Conservation (phyloP, 306 rosid genomes). For the Trifolium pratense region DNA sequence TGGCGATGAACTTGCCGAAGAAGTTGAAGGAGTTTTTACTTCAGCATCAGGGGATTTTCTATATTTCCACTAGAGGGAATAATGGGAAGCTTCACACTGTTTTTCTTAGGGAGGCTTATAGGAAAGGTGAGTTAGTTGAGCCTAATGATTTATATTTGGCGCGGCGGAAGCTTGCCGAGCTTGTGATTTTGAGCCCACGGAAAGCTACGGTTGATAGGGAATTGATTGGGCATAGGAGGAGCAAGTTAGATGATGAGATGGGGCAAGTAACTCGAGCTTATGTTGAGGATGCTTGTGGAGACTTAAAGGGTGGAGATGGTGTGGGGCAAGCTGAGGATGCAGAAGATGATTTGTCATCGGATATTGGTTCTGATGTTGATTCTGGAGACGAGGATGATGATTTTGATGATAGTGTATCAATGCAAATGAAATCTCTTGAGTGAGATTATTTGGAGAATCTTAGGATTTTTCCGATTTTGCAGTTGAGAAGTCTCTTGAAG, state of each 20-base stretch:
- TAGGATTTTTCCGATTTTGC: conserved; percentile 4
- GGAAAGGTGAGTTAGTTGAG: conserved; percentile 74
- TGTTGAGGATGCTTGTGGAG: conserved; percentile 51
- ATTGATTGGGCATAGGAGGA: conserved; percentile 65
- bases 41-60: conserved; percentile 92
- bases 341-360: conserved; percentile 46
- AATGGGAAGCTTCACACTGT: conserved; percentile 94
- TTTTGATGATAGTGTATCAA: conserved; percentile 40
- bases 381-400: conserved; percentile 53
- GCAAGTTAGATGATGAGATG: conserved; percentile 62
- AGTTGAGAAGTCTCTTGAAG: conserved; percentile 21
- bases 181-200: conserved; percentile 76
- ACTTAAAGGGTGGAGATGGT: conserved; percentile 41
- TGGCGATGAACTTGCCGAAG: conserved; percentile 75
- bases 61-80: conserved; percentile 85
- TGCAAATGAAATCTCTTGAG: conserved; percentile 35
- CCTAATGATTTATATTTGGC: conserved; percentile 84
- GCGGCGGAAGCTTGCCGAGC: conserved; percentile 72
- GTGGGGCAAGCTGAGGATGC: conserved; percentile 36
- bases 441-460: neutral
- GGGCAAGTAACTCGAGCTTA: conserved; percentile 47
- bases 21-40: conserved; percentile 89
- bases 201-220: conserved; percentile 71
- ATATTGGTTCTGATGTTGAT: conserved; percentile 52
- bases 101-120: conserved; percentile 83